A percentile compares a stretch with the other conserved stretches of the same genome.
Evolutionary conservation across 108 stramenopile genomes (phyloP).

Genomic region (Cyclotella sp.): DNA sequence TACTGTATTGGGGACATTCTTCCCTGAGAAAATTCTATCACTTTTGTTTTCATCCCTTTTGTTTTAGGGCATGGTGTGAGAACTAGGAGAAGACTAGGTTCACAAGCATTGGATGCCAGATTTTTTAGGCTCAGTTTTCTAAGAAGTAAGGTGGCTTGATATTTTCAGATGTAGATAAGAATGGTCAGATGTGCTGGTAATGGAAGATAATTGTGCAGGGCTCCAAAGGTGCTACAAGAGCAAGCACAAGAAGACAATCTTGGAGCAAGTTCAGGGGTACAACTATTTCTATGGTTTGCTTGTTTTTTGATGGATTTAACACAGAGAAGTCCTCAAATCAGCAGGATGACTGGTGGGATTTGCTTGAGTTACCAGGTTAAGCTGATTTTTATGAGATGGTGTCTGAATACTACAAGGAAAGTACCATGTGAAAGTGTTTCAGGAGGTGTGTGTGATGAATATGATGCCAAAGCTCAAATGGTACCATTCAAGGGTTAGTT

Average conservation of each 20-base stretch:
- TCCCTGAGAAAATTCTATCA: background rate
- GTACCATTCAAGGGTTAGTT: background rate
- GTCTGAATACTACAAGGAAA: background rate
- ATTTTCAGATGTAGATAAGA: background rate
- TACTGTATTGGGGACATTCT: conserved; percentile 2
- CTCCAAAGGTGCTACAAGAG: background rate
- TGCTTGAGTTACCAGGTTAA: background rate
- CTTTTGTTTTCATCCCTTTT: background rate
- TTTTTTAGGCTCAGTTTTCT: background rate
- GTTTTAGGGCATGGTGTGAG: conserved; percentile 12
- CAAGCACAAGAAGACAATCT: background rate
- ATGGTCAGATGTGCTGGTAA: background rate
- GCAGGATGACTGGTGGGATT: background rate
- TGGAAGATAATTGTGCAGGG: background rate
- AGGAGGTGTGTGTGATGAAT: background rate
- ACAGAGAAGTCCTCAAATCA: background rate
- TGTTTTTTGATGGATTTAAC: background rate
- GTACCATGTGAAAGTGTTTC: background rate
- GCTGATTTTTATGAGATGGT: background rate
- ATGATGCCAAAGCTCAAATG: background rate
- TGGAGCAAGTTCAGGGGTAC: background rate
- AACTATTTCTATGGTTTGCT: background rate
- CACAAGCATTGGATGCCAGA: background rate
- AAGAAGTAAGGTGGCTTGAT: conserved; percentile 5
- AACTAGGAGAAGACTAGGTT: background rate